Base-by-base conservation (phyloP, 257 asterid species). In the Solanum arcanum region DNA sequence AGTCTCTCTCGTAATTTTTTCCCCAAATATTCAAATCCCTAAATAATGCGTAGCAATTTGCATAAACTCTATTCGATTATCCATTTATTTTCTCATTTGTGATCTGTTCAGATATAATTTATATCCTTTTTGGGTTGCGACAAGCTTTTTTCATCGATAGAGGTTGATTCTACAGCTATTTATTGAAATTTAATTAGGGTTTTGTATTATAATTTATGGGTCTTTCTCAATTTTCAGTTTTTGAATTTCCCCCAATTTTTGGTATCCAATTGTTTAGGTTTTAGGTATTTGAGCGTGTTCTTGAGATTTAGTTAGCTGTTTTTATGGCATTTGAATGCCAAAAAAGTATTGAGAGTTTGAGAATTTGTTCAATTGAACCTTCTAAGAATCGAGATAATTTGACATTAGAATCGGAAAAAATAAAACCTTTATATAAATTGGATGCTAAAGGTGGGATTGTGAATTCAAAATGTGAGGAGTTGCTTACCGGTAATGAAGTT, bases 301-400 rank as follows among this genome's bases (percentile, higher is more conserved):
- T 77, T 44, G 39, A 78, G 64, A 15, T 46, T 44, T 46, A 78
- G 90, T 86, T 74, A 60, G 31, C 6, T 12, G 21, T 91, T 94
- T 92, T 93, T 94, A 97, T 97, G 99, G 99, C 91, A 94, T 94
- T 93, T 92, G 98, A 94, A 90, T 95, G 98, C 99, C 98, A 89
- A 83, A 85, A 88, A 89, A 89, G 56, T 93, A 92, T 87, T 84
- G 87, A 90, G 80, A 88, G 86, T 89, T 87, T 86, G 90, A 89
- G 70, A 85, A 81, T 69, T 86, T 88, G 59, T 39, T 86, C 60
- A 88, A 93, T 89, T 87, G 86, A 68, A 86, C 74, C 83, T 64
- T 73, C 62, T 7, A 44, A 88, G 66, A 87, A 83, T 56, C 86
- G 88, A 84, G 84, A 5, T 75, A 81, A 66, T 86, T 15, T 25